Evolutionary conservation across 331 rosid species (phyloP), one percentile per base, ranked within the genome.

Genomic region (Saraca asoca): DNA sequence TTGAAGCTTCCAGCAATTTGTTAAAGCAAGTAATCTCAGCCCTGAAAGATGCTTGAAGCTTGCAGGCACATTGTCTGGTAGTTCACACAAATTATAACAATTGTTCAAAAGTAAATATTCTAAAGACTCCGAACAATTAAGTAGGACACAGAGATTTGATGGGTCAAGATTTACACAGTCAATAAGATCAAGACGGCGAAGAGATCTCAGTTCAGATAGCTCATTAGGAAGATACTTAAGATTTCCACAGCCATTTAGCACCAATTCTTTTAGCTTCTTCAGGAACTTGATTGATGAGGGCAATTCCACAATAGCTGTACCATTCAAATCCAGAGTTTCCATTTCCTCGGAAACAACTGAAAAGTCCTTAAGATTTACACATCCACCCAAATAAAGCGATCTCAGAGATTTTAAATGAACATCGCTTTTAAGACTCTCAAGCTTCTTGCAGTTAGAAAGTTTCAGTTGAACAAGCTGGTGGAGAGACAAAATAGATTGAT

Each of bases 341-440:
- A 46, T 46, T 4, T 0, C 4, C 5, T 33, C 42, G 0, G 12
- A 13, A 4, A 10, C 13, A 15, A 55, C 51, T 43, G 52, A 45
- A 13, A 72, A 18, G 0, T 45, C 41, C 31, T 62, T 14, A n/a
- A 72, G 29, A 17, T 2, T 18, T 12, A 0, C 12, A 6, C 70
- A 33, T 0, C 7, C 19, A 17, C 0, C 1, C 7, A 72, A 11
- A 8, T 0, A 5, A 3, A 72, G 56, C 31, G 1, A 6, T 17
- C 12, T 3, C 46, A 72, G 77, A 35, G 52, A 61, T 61, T 12
- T 45, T 12, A 41, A 18, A 41, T 20, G 51, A 61, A 45, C 7
- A 18, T 19, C 12, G 13, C 39, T 29, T 13, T 6, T 29, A 55
- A 55, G 15, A 55, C 20, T 55, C 15, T 24, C 9, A n/a, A 55